These are phyloP conservation scores for Plantago rigida DNA, from an alignment of 305 asterid species.

Conservation along the genomic window DNA sequence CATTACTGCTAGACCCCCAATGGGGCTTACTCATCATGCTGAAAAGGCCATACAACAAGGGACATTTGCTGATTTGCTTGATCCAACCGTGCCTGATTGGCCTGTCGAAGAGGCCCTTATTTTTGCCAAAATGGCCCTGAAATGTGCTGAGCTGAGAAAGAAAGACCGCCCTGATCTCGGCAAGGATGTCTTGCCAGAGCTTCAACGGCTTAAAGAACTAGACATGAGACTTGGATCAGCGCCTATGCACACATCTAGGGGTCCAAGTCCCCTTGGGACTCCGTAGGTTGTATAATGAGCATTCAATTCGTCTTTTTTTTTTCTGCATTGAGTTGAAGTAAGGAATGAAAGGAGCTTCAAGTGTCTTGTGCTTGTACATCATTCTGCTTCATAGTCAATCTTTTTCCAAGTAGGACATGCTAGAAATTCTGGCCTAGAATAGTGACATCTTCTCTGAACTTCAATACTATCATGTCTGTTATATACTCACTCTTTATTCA, in stretches of 20 bases:
- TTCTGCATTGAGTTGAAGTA: too few species aligned
- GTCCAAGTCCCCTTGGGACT: slow-evolving; percentile 3
- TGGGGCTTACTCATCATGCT: slow-evolving; percentile 35
- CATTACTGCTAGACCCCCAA: slow-evolving; percentile 32
- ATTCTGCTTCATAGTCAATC: too few species aligned
- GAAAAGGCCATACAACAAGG: slow-evolving; percentile 30
- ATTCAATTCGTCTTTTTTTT: too few species aligned
- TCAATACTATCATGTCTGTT: too few species aligned
- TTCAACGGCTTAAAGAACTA: slow-evolving; percentile 25
- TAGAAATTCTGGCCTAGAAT: too few species aligned
- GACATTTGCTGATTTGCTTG: slow-evolving; percentile 28
- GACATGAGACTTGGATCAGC: slow-evolving; percentile 6
- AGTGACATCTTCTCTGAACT: too few species aligned
- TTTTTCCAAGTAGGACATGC: too few species aligned
- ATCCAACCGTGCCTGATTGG: slow-evolving; percentile 32
- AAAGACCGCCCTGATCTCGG: slow-evolving; percentile 33
- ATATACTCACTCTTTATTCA: too few species aligned
- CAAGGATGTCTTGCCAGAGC: slow-evolving; percentile 25
- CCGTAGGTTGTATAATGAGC: too few species aligned
- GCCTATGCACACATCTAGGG: background rate
- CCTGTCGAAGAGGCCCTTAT: slow-evolving; percentile 29
- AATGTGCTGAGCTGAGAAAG: slow-evolving; percentile 29
- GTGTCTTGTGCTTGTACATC: too few species aligned
- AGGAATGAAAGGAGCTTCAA: too few species aligned
- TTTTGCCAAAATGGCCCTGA: slow-evolving; percentile 25